Conservation (phyloP, 805 yeast genomes). For the Hanseniaspora thailandica region DNA sequence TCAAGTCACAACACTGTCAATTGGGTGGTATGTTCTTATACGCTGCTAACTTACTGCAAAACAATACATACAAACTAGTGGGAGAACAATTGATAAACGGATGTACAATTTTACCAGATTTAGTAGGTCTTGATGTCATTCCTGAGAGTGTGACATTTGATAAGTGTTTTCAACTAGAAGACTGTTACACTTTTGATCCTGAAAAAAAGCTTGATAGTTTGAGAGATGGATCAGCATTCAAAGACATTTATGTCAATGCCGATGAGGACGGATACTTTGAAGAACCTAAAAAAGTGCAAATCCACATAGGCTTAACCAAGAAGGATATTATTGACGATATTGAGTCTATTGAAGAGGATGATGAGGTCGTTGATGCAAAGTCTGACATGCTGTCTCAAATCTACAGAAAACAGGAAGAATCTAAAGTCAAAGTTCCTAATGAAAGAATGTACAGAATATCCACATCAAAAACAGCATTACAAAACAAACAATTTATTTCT, state of each 20-base stretch:
- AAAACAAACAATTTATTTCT: not conserved
- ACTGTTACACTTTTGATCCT: slow-evolving; percentile 18
- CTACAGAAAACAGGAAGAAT: not conserved
- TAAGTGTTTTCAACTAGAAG: slow-evolving; percentile 12
- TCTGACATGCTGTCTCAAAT: not conserved
- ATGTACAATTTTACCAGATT: slow-evolving; percentile 35
- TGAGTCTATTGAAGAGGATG: too few species aligned
- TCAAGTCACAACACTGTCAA: slow-evolving; percentile 31
- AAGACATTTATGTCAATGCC: not conserved
- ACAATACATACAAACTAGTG: slow-evolving; percentile 27
- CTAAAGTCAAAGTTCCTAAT: not conserved
- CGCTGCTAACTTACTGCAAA: slow-evolving; percentile 33
- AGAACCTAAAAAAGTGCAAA: not conserved
- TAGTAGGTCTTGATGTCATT: slow-evolving; percentile 28
- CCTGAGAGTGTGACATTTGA: slow-evolving; percentile 34
- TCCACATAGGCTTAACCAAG: slow-evolving; percentile 3
- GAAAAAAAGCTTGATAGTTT: slow-evolving; percentile 21
- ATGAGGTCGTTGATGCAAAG: not conserved
- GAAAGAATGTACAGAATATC: not conserved
- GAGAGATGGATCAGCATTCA: slow-evolving; percentile 12
- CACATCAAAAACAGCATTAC: not conserved
- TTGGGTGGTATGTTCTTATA: slow-evolving; percentile 45
- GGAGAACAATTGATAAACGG: slow-evolving; percentile 39
- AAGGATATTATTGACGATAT: slow-evolving; percentile 8
- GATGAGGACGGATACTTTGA: not conserved